A percentile compares a stretch with the other conserved stretches of the same genome.
Conservation (phyloP, 148 eudicot species). For the Spergularia bocconei region DNA sequence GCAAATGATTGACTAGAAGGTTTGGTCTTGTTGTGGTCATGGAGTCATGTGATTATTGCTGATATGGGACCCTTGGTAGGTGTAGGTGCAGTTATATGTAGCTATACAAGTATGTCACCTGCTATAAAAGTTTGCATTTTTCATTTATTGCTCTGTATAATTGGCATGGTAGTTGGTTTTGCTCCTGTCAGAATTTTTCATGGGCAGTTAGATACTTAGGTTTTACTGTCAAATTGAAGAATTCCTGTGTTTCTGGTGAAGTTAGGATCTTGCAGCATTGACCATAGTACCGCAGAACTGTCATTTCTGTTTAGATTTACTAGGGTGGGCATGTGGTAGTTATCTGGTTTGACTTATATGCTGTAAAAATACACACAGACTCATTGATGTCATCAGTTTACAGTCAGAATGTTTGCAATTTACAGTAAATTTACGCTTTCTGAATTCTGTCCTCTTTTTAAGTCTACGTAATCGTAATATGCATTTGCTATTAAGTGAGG, state of each 20-base stretch:
- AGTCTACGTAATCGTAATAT: neutral
- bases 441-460: too few relatives aligned
- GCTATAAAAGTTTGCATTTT: neutral
- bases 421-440: too few relatives aligned
- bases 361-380: neutral
- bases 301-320: neutral
- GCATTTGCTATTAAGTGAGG: neutral
- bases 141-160: slow-evolving; percentile 13
- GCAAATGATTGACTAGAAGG: neutral
- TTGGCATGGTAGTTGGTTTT: neutral
- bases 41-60: neutral
- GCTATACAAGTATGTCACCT: neutral
- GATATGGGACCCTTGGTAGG: neutral
- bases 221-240: too few relatives aligned
- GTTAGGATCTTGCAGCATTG: neutral
- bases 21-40: slow-evolving; percentile 1
- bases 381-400: neutral
- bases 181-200: neutral
- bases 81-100: neutral
- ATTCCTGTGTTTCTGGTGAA: neutral
- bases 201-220: neutral
- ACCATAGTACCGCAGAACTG: neutral
- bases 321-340: neutral
- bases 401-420: too few relatives aligned
- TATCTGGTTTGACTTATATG: neutral